phyloP scores from a whole-genome alignment of 257 asterid species.

The Anisodus tanguticus region DNA sequence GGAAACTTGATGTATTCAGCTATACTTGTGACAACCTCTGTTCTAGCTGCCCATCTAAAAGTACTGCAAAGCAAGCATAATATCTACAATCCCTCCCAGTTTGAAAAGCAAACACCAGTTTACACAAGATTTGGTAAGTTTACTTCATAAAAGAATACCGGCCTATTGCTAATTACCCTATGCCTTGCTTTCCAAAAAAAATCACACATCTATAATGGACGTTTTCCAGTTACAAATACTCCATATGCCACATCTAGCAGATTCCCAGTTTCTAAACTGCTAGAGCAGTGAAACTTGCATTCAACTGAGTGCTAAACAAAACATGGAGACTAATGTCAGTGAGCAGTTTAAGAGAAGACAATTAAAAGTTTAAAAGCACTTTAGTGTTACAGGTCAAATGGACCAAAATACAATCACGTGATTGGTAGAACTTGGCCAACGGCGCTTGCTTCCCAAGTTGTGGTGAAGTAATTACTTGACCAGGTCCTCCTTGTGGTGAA shows the following conservation, averaged over 20 bases:
- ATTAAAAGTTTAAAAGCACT: not conserved
- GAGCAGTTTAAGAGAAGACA: not conserved
- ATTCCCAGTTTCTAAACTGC: not conserved
- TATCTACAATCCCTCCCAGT: not conserved
- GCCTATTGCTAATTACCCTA: conserved; percentile 4
- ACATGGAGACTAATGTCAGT: conserved; percentile 10
- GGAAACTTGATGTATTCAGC: conserved; percentile 12
- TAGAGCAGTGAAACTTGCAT: conserved; percentile 15
- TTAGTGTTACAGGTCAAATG: not conserved
- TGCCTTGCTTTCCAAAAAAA: not conserved
- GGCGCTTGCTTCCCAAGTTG: conserved; percentile 13
- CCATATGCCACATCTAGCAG: not conserved
- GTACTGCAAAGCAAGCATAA: not conserved
- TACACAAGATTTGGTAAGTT: not conserved
- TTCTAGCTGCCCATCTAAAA: conserved; percentile 2
- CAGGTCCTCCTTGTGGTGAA: not conserved
- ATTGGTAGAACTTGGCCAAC: not conserved
- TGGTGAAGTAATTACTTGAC: not conserved
- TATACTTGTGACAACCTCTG: not conserved
- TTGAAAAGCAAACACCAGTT: conserved; percentile 7
- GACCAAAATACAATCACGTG: not conserved
- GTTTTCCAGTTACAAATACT: not conserved
- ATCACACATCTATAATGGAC: not conserved
- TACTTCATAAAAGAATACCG: not conserved
- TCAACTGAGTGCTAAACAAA: conserved; percentile 21